Percentiles rank a stretch among this genome's conserved stretches.
Conservation (phyloP, 2,329 filamentous ascomycete species). For the Juglanconis sp. region DNA sequence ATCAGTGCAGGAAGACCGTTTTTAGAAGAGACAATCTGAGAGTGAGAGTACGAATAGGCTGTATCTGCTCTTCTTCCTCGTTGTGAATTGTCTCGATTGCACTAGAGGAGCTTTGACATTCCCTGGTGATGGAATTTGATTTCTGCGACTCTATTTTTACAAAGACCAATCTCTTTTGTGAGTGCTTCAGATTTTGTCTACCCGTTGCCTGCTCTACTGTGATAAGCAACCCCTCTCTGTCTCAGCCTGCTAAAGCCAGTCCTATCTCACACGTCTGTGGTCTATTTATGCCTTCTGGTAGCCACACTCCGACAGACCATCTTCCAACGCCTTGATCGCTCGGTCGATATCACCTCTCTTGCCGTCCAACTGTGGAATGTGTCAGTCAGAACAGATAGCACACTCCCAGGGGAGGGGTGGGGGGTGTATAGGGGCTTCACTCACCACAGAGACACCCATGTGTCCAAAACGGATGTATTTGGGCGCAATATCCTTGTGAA, state of each 20-base stretch:
- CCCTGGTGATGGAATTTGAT: background rate
- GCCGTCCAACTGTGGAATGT: slow-evolving; percentile 59
- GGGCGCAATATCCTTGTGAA: slow-evolving; percentile 91
- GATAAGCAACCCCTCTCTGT: background rate
- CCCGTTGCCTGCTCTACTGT: background rate
- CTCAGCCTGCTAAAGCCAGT: background rate
- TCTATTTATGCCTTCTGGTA: slow-evolving; percentile 45
- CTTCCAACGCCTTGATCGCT: slow-evolving; percentile 74
- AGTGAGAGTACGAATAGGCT: too few species aligned
- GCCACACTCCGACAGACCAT: slow-evolving; percentile 71
- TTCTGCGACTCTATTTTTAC: background rate
- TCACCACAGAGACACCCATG: slow-evolving; percentile 88
- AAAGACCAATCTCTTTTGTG: background rate
- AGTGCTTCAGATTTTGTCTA: slow-evolving; percentile 5
- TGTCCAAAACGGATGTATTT: slow-evolving; percentile 96
- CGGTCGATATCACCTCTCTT: slow-evolving; percentile 78
- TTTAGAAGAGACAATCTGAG: too few species aligned
- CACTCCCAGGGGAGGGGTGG: background rate
- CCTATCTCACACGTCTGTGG: background rate
- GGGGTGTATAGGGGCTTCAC: slow-evolving; percentile 27
- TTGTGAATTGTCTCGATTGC: too few species aligned
- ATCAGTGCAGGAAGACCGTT: too few species aligned
- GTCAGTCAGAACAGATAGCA: background rate
- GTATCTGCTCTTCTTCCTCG: too few species aligned
- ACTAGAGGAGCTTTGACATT: background rate